phyloP scores from a whole-genome alignment of 176 grass and related monocot species.

The Melocanna baccifera region DNA sequence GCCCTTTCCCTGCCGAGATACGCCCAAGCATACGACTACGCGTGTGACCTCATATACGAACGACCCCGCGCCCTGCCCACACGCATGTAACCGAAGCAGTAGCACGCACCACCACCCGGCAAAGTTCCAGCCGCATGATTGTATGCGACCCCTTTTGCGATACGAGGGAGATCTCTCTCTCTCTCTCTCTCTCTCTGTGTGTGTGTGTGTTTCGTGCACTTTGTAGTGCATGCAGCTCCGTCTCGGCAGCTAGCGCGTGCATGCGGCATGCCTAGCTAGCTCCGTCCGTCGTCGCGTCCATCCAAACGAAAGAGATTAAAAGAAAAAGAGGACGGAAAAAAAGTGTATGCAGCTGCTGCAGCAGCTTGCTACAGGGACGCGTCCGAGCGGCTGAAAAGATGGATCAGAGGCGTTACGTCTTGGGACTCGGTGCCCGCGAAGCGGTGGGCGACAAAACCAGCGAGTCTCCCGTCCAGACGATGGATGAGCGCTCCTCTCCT shows the following conservation, averaged over 20 bases:
- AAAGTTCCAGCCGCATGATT: constrained; percentile 29
- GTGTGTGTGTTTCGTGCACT: not conserved
- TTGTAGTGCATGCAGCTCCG: not conserved
- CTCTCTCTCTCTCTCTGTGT: no score
- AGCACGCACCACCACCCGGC: not conserved
- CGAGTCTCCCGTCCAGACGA: not conserved
- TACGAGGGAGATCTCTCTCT: not conserved
- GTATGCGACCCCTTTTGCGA: not conserved
- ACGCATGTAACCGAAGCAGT: not conserved
- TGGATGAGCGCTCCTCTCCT: not conserved
- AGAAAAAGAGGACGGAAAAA: not conserved
- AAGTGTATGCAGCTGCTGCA: not conserved
- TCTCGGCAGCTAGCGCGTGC: not conserved
- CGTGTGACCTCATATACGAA: not conserved
- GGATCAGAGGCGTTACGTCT: constrained; percentile 16
- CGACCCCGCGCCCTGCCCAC: not conserved
- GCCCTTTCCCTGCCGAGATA: not conserved
- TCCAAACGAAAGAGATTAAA: not conserved
- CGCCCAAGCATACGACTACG: not conserved
- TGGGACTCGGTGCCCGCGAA: constrained; percentile 15
- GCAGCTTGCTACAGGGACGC: not conserved
- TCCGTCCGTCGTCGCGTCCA: not conserved
- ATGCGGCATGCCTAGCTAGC: not conserved
- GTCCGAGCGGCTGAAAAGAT: constrained; percentile 29
- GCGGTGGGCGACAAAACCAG: constrained; percentile 20